phyloP scores from a whole-genome alignment of 1,139 yeast species.

The Sugiyamaella paludigena region DNA sequence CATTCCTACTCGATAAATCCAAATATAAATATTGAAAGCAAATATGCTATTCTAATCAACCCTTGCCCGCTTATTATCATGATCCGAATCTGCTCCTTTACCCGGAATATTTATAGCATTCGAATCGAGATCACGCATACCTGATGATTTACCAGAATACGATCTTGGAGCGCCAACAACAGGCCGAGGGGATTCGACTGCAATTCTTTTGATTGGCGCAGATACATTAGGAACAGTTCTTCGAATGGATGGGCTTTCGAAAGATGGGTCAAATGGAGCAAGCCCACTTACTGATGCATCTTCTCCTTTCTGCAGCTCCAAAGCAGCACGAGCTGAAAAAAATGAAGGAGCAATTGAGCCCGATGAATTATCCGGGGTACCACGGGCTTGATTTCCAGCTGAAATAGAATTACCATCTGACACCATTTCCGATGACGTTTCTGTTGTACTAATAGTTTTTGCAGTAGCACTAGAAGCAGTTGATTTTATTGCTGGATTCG shows the following conservation, averaged over 20 bases:
- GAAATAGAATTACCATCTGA: background rate
- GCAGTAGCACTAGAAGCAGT: background rate
- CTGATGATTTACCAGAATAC: too few species aligned
- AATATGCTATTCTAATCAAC: too few species aligned
- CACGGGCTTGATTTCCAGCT: background rate
- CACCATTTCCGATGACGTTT: background rate
- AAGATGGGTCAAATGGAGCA: constrained; percentile 45
- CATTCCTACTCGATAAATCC: too few species aligned
- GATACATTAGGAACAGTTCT: constrained; percentile 57
- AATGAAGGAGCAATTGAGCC: constrained; percentile 38
- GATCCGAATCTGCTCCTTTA: too few species aligned
- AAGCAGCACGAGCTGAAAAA: constrained; percentile 60
- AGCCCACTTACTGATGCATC: constrained; percentile 23
- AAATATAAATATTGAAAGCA: too few species aligned
- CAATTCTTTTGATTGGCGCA: constrained; percentile 43
- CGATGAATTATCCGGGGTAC: background rate
- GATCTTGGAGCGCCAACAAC: too few species aligned
- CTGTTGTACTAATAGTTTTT: background rate
- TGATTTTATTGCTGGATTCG: background rate
- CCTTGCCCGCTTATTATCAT: too few species aligned
- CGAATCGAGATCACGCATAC: too few species aligned
- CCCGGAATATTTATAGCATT: too few species aligned
- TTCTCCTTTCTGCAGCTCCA: constrained; percentile 46
- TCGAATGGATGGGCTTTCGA: constrained; percentile 49
- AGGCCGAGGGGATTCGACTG: constrained; percentile 5